Percentiles rank a stretch among this genome's conserved stretches.
Conservation (phyloP, 225 moss, liverwort and hornwort species). For the Sphagnum contortum region DNA sequence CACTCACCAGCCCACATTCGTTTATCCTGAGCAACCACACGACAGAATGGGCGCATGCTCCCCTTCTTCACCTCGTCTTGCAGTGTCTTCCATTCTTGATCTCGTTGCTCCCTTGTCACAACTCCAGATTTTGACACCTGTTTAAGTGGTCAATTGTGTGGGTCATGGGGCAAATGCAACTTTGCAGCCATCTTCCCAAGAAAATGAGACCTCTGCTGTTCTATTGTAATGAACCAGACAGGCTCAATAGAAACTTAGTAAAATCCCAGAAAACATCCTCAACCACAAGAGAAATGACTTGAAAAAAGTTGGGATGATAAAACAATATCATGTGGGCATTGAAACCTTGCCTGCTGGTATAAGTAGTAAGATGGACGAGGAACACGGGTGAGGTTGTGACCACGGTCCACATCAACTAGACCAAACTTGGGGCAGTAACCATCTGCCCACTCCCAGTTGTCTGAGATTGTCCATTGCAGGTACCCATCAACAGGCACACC, state of each 20-base stretch:
- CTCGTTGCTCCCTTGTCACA: constrained; percentile 45
- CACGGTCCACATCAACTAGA: constrained; percentile 62
- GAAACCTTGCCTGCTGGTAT: constrained; percentile 51
- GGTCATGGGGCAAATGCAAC: too few species aligned
- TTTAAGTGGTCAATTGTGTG: not conserved
- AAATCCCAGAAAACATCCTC: too few species aligned
- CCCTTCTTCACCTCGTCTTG: constrained; percentile 54
- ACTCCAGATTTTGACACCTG: constrained; percentile 55
- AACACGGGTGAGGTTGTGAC: constrained; percentile 44
- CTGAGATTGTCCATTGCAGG: constrained; percentile 89
- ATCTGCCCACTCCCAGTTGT: constrained; percentile 99
- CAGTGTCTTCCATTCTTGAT: constrained; percentile 58
- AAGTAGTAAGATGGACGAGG: constrained; percentile 82
- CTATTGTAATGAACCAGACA: too few species aligned
- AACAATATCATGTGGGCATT: too few species aligned
- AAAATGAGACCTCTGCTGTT: too few species aligned
- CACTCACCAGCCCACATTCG: constrained; percentile 84
- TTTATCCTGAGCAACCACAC: constrained; percentile 45
- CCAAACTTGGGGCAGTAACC: constrained; percentile 99
- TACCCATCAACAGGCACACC: constrained; percentile 91
- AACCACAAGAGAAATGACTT: too few species aligned
- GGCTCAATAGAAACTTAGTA: too few species aligned
- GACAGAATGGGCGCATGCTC: constrained; percentile 74
- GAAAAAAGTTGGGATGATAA: too few species aligned
- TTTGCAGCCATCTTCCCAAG: too few species aligned